Conservation (phyloP, 371 early-diverging fungal species). For the Mortierella polycephala region DNA sequence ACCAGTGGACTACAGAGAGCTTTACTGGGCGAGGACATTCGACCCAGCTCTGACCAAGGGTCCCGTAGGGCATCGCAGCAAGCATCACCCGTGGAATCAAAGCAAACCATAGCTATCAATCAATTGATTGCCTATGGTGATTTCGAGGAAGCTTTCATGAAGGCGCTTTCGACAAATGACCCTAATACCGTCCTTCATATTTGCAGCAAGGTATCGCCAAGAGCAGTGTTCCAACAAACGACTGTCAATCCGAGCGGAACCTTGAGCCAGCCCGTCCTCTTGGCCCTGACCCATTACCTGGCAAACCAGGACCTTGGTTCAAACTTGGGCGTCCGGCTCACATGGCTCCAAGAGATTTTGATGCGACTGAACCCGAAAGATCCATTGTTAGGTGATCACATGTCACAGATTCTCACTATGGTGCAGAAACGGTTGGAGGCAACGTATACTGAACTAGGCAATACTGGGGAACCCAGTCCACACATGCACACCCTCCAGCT, state of each 20-base stretch:
- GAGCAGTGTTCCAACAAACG: constrained; percentile 46
- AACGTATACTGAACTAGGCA: constrained; percentile 24
- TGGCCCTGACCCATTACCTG: constrained; percentile 43
- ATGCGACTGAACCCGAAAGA: constrained; percentile 39
- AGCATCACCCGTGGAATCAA: constrained; percentile 34
- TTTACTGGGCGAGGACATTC: constrained; percentile 27
- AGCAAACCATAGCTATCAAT: constrained; percentile 23
- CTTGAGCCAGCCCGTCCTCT: constrained; percentile 44
- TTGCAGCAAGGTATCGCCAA: constrained; percentile 44
- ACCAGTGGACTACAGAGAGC: constrained; percentile 39
- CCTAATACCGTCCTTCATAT: constrained; percentile 20
- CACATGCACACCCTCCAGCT: constrained; percentile 34
- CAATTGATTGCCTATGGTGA: constrained; percentile 48
- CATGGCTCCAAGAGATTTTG: constrained; percentile 51
- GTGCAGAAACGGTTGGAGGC: constrained; percentile 31
- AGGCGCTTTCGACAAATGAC: constrained; percentile 47
- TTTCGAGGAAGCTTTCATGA: constrained; percentile 44
- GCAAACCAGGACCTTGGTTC: constrained; percentile 36
- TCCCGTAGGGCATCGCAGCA: constrained; percentile 45
- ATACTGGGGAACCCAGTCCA: constrained; percentile 23
- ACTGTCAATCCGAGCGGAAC: constrained; percentile 26
- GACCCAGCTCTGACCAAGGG: constrained; percentile 4
- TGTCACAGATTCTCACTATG: constrained; percentile 30
- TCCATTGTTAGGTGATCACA: constrained; percentile 30
- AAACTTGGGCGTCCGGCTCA: constrained; percentile 32